A percentile compares a stretch with the other conserved stretches of the same genome.
phyloP scores from a whole-genome alignment of 768 basidiomycete genomes.

The Lyophyllum decastes region DNA sequence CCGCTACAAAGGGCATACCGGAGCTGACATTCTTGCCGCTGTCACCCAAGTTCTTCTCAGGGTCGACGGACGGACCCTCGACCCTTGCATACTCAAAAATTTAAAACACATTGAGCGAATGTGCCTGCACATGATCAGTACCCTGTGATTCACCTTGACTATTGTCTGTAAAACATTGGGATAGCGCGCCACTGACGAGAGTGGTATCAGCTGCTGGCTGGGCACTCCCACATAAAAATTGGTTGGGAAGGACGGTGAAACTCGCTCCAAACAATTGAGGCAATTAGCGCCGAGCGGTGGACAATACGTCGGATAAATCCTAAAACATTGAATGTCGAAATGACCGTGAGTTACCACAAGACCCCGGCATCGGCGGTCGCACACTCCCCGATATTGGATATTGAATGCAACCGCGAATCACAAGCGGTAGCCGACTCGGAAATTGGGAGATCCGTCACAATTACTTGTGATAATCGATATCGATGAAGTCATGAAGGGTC shows the following conservation, averaged over 20 bases:
- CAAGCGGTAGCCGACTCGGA: background rate
- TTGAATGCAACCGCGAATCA: background rate
- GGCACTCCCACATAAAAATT: background rate
- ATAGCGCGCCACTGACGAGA: background rate
- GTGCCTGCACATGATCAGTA: background rate
- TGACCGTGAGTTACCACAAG: background rate
- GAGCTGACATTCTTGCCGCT: background rate
- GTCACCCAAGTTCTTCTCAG: background rate
- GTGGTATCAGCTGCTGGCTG: background rate
- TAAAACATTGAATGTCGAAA: background rate
- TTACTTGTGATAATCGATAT: background rate
- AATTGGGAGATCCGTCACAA: background rate
- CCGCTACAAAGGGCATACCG: background rate
- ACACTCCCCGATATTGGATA: background rate
- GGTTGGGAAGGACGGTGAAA: background rate
- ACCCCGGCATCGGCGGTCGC: background rate
- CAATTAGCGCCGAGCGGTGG: background rate
- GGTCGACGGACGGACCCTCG: background rate
- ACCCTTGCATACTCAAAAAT: background rate
- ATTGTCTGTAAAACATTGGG: background rate
- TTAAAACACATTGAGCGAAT: background rate
- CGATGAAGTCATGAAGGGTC: background rate
- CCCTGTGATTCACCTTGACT: background rate
- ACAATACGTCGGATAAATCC: background rate
- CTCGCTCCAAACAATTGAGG: background rate